These are phyloP conservation scores for Biscogniauxia sp. DNA, from an alignment of 2,329 filamentous ascomycete species.

Conservation along the genomic window DNA sequence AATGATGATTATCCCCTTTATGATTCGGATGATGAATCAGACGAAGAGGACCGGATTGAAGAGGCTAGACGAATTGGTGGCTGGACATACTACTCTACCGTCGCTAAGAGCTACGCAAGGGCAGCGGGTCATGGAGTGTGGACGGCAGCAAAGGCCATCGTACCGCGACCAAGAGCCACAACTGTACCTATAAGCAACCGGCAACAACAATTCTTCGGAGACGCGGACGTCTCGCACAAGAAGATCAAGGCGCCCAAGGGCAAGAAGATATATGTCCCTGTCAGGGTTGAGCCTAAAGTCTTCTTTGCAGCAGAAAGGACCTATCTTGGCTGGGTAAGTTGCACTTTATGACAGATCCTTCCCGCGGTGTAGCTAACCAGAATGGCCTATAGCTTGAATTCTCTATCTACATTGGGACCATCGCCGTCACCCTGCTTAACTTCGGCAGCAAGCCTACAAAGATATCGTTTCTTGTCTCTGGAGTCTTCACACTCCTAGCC, in stretches of 20 bases:
- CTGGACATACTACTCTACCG: slow-evolving; percentile 67
- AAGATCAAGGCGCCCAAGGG: slow-evolving; percentile 73
- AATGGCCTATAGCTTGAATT: slow-evolving; percentile 72
- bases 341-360: not conserved
- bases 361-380: not conserved
- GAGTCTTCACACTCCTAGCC: slow-evolving; percentile 79
- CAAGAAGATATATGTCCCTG: slow-evolving; percentile 92
- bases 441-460: slow-evolving; percentile 61
- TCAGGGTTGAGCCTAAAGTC: slow-evolving; percentile 95
- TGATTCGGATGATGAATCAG: slow-evolving; percentile 83
- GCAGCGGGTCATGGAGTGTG: slow-evolving; percentile 42
- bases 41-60: slow-evolving; percentile 71
- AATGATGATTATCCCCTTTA: slow-evolving; percentile 82
- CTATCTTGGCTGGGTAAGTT: slow-evolving; percentile 84
- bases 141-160: slow-evolving; percentile 46
- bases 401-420: slow-evolving; percentile 87
- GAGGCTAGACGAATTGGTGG: slow-evolving; percentile 75
- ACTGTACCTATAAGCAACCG: slow-evolving; percentile 58
- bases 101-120: slow-evolving; percentile 48
- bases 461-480: slow-evolving; percentile 66
- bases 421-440: slow-evolving; percentile 80
- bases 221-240: slow-evolving; percentile 53
- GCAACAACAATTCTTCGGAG: slow-evolving; percentile 51
- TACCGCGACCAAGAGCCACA: slow-evolving; percentile 55
- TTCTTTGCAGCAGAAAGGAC: slow-evolving; percentile 96